Percentiles rank a stretch among this genome's conserved stretches.
Evolutionary conservation across 768 basidiomycete genomes (phyloP).

Genomic region (Clathrus columnatus): DNA sequence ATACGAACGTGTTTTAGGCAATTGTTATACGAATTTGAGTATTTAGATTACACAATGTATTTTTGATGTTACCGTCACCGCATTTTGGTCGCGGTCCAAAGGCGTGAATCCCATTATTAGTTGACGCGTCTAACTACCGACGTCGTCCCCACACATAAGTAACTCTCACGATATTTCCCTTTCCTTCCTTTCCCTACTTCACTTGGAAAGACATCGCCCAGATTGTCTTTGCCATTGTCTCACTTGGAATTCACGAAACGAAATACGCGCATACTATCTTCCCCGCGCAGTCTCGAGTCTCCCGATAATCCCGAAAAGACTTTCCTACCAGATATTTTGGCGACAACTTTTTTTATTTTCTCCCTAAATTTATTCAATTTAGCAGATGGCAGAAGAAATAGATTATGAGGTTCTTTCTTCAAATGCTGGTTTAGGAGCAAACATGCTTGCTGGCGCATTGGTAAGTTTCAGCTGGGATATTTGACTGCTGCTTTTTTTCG

Average conservation of each 20-base stretch:
- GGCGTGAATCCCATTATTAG: neutral
- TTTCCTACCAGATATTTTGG: neutral
- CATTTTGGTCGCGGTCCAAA: neutral
- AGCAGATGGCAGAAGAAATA: conserved; percentile 37
- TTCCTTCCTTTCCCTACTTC: neutral
- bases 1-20: neutral
- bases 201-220: neutral
- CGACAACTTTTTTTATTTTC: neutral
- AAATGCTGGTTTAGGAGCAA: conserved; percentile 75
- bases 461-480: conserved; percentile 39
- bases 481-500: neutral
- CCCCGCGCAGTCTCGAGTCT: neutral
- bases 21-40: neutral
- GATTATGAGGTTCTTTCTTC: conserved; percentile 62
- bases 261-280: neutral
- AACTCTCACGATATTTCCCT: neutral
- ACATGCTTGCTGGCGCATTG: conserved; percentile 95
- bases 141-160: neutral
- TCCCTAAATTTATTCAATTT: neutral
- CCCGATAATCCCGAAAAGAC: neutral
- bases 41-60: neutral
- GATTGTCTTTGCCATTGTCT: neutral
- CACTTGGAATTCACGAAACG: neutral
- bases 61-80: neutral
- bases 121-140: neutral